phyloP scores from a whole-genome alignment of 2,329 filamentous ascomycete species.

The Parasarocladium wereldwijsianum region DNA sequence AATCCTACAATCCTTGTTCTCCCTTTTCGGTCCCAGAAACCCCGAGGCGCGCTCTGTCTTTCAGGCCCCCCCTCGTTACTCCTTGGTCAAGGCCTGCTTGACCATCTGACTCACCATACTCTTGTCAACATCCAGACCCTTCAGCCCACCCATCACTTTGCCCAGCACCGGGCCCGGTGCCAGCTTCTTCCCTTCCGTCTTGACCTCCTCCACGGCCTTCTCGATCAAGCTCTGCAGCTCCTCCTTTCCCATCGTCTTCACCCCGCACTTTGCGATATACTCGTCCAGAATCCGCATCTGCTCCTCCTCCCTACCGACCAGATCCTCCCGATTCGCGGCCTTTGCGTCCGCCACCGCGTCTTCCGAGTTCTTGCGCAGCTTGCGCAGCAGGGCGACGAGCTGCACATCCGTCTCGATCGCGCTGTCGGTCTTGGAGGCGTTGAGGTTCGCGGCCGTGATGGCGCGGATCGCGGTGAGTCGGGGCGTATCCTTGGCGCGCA shows the following conservation, averaged over 20 bases:
- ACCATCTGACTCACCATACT: slow-evolving; percentile 45
- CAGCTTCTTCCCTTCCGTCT: slow-evolving; percentile 28
- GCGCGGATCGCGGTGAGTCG: slow-evolving; percentile 55
- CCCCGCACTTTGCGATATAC: slow-evolving; percentile 44
- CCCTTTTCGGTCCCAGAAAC: too few species aligned
- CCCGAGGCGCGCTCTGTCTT: too few species aligned
- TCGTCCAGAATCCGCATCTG: slow-evolving; percentile 52
- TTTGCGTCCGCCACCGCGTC: slow-evolving; percentile 51
- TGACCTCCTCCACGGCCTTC: slow-evolving; percentile 34
- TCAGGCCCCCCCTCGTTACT: slow-evolving; percentile 7
- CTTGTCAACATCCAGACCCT: slow-evolving; percentile 51
- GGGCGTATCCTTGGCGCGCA: slow-evolving; percentile 48
- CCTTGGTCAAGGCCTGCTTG: slow-evolving; percentile 25
- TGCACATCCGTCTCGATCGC: slow-evolving; percentile 60
- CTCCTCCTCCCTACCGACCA: slow-evolving; percentile 54
- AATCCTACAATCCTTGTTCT: too few species aligned
- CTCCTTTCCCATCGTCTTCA: slow-evolving; percentile 41
- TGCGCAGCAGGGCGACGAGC: slow-evolving; percentile 52
- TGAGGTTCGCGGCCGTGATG: slow-evolving; percentile 55
- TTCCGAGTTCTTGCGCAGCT: slow-evolving; percentile 40
- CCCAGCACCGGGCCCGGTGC: slow-evolving; percentile 50
- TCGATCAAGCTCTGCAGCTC: slow-evolving; percentile 41
- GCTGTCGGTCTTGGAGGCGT: slow-evolving; percentile 56
- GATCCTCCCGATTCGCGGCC: slow-evolving; percentile 47
- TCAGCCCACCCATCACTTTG: slow-evolving; percentile 37